Conservation (phyloP, 345 rosid species). For the Capsella bursapastoris region DNA sequence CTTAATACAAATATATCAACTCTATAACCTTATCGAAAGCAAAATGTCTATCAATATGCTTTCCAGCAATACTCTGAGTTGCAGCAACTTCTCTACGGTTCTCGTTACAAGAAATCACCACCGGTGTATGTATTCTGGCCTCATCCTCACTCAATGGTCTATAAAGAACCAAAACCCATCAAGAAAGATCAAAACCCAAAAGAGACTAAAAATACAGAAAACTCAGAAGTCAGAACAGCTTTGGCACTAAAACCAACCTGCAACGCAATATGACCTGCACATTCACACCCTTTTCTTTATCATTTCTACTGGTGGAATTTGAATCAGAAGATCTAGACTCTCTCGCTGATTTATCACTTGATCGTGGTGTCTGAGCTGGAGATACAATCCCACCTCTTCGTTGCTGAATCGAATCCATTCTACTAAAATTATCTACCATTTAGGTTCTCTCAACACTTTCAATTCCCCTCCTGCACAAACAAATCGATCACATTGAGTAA, state of each 20-base stretch:
- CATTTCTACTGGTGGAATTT: constrained; percentile 62
- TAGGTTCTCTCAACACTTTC: background rate
- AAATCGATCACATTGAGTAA: constrained; percentile 6
- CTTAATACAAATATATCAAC: background rate
- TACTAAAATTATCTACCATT: constrained; percentile 35
- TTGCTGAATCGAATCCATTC: constrained; percentile 69
- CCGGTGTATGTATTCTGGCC: constrained; percentile 69
- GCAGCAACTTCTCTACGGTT: constrained; percentile 89
- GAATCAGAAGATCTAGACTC: constrained; percentile 90
- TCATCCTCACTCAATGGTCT: constrained; percentile 98
- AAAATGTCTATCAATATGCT: constrained; percentile 96
- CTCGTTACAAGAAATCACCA: constrained; percentile 87
- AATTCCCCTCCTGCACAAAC: constrained; percentile 29
- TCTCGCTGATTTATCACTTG: constrained; percentile 77
- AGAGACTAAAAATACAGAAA: background rate
- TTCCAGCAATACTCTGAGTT: constrained; percentile 85
- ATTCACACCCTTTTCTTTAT: constrained; percentile 95
- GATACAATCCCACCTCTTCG: constrained; percentile 76
- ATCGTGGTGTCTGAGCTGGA: constrained; percentile 86
- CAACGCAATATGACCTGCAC: constrained; percentile 97
- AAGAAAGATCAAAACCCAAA: constrained; percentile 26
- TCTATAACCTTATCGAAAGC: constrained; percentile 81
- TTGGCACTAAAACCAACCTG: constrained; percentile 56
- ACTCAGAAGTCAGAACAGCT: background rate
- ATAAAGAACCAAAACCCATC: background rate